phyloP scores from a whole-genome alignment of 83 land plant genomes.

The Larix sibirica region DNA sequence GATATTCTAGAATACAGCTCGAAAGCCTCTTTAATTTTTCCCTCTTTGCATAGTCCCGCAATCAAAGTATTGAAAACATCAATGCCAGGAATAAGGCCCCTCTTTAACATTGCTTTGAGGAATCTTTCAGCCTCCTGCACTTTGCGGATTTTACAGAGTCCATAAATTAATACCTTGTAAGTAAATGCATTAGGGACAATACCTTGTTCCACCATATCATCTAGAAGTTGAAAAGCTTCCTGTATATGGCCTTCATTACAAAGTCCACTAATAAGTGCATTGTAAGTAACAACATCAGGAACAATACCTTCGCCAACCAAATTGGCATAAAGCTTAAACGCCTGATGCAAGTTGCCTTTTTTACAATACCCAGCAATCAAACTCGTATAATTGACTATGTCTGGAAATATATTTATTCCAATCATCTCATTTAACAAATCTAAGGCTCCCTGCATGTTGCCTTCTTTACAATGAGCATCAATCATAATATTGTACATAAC shows the following conservation, averaged over 20 bases:
- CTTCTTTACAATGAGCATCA: conserved; percentile 44
- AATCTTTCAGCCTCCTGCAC: conserved; percentile 38
- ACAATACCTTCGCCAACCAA: conserved; percentile 21
- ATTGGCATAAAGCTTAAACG: conserved; percentile 34
- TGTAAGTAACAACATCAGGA: conserved; percentile 24
- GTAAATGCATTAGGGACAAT: conserved; percentile 22
- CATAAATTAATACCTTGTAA: conserved; percentile 31
- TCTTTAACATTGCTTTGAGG: conserved; percentile 23
- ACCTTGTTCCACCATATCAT: conserved; percentile 21
- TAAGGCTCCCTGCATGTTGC: conserved; percentile 38
- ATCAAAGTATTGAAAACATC: conserved; percentile 11
- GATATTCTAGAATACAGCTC: conserved; percentile 27
- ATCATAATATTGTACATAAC: conserved; percentile 40
- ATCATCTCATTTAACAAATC: conserved; percentile 44
- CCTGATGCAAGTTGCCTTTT: conserved; percentile 23
- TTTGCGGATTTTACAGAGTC: conserved; percentile 32
- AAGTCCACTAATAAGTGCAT: conserved; percentile 26
- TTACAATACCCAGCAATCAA: conserved; percentile 59
- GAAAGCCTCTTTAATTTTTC: neutral
- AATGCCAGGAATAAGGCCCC: conserved; percentile 4
- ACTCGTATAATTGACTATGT: conserved; percentile 40
- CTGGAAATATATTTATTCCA: conserved; percentile 19
- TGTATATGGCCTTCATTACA: conserved; percentile 21
- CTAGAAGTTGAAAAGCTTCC: conserved; percentile 40
- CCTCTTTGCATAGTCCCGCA: conserved; percentile 21